Conservation (phyloP, 139 green algal genomes). For the Chlamydomonas schloesseri region DNA sequence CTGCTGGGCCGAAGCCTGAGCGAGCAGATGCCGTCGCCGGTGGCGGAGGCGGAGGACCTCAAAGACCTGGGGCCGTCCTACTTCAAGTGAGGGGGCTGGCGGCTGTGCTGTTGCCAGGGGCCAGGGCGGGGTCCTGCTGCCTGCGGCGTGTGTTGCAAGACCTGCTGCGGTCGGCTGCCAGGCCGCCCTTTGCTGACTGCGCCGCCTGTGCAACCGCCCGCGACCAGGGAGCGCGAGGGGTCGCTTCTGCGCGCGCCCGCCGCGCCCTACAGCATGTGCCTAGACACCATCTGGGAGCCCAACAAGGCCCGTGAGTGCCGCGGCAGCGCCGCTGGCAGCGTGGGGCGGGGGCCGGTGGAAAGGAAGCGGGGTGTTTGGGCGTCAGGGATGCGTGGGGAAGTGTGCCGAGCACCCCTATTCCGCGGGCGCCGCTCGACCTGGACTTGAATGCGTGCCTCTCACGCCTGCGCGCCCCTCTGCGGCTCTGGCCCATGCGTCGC, state of each 20-base stretch:
- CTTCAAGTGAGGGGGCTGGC: slow-evolving; percentile 32
- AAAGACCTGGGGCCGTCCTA: slow-evolving; percentile 35
- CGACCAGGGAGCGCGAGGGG: background rate
- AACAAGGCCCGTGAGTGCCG: background rate
- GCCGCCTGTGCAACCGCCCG: too few relatives aligned
- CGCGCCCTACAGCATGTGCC: slow-evolving; percentile 26
- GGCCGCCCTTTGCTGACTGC: too few relatives aligned
- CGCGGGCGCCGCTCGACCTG: too few relatives aligned
- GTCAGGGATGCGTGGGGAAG: too few relatives aligned
- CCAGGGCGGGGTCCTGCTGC: background rate
- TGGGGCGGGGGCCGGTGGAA: too few relatives aligned
- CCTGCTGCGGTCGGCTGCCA: background rate
- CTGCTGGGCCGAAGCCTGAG: slow-evolving; percentile 26
- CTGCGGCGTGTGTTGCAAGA: background rate
- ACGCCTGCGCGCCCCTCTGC: too few relatives aligned
- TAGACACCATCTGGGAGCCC: slow-evolving; percentile 35
- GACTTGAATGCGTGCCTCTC: too few relatives aligned
- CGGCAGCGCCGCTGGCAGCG: too few relatives aligned
- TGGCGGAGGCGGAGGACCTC: slow-evolving; percentile 23
- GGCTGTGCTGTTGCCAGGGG: too few relatives aligned
- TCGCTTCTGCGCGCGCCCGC: slow-evolving; percentile 2
- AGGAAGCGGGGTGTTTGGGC: too few relatives aligned
- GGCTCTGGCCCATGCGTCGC: too few relatives aligned
- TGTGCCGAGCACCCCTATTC: too few relatives aligned
- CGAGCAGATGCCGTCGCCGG: slow-evolving; percentile 23